Evolutionary conservation across 768 basidiomycete genomes (phyloP), one percentile per base, ranked within the genome.

Genomic region (Bullera alba): DNA sequence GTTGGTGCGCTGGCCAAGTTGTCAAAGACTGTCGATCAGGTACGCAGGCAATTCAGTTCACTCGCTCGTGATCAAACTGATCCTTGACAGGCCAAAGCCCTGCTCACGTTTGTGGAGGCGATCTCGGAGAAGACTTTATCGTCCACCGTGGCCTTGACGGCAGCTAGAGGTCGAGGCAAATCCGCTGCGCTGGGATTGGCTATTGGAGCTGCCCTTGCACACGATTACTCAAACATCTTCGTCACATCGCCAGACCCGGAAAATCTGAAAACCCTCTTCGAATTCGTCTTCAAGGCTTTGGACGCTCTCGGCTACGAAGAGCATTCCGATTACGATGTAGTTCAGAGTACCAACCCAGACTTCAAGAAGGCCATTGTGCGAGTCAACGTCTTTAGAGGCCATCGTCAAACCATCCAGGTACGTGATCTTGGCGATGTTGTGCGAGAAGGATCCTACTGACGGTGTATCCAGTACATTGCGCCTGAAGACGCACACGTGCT

Each of bases 201-300:
- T 1, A 87, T 97, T 53, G 86, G 93, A 1, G 85, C 89, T 12
- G 92, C 95, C 1, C 77, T 97, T 19, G 85, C 83, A 1, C 86
- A 95, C 63, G 91, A 90, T 22, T 97, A 97, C 69, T 86, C 87
- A 45, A 99, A 99, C 72, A 88, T 97, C 51, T 99, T 97, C 69
- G 89, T 99, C 46, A 99, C 95, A 8, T 90, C 87, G 71, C 95
- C 95, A 0, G 89, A 85, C 64, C 95, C 95, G 1, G 93, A 97
- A 74, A 99, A 99, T 73, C 76, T 99, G 75, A 92, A 86, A 76
- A 97, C 93, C 0, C 70, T 97, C n/a, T 99, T 96, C 65, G 90
- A 96, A 51, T 97, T 99, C 70, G 79, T 96, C 23, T 95, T 95
- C 79, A 93, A 95, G 69, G 95, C 93, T 0, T 76, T 99, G 76